These are phyloP conservation scores for Diaporthe caulivora DNA, from an alignment of 2,329 filamentous ascomycete genomes.

Conservation along the genomic window DNA sequence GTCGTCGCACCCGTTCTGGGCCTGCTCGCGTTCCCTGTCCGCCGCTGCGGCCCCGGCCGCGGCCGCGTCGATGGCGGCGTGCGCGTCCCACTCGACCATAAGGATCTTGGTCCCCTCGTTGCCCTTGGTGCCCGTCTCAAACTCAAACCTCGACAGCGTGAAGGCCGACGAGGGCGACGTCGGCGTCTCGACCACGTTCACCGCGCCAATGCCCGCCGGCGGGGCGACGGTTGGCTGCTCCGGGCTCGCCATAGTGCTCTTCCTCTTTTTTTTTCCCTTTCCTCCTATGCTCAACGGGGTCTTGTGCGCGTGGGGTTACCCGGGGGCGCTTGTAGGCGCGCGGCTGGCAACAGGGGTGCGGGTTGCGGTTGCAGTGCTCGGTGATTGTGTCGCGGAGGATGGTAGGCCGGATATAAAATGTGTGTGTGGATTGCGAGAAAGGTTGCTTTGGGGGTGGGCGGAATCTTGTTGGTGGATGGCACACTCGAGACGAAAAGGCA, in stretches of 20 bases:
- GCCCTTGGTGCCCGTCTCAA: conserved; percentile 76
- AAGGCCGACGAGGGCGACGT: conserved; percentile 58
- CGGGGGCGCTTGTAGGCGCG: conserved; percentile 36
- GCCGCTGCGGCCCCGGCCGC: conserved; percentile 2
- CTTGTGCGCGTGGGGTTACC: conserved; percentile 27
- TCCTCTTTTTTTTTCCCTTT: neutral
- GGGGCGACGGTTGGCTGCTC: conserved; percentile 35
- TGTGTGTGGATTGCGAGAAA: neutral
- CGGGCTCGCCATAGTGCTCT: conserved; percentile 33
- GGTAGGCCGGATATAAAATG: neutral
- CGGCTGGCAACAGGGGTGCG: conserved; percentile 29
- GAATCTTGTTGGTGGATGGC: too few species aligned
- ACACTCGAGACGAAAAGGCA: neutral
- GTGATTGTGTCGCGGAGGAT: neutral
- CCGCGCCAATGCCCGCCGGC: conserved; percentile 24
- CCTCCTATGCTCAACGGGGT: neutral
- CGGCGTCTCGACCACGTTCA: conserved; percentile 53
- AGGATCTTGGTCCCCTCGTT: conserved; percentile 91
- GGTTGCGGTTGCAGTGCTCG: neutral
- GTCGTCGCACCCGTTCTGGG: conserved; percentile 71
- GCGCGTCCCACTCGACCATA: conserved; percentile 88
- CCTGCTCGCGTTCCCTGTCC: conserved; percentile 6
- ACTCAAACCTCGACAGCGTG: conserved; percentile 88
- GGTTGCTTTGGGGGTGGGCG: neutral
- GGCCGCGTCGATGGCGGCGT: conserved; percentile 36